Conservation (phyloP, 495 filamentous ascomycete species). For the Penicillium pancosmium region DNA sequence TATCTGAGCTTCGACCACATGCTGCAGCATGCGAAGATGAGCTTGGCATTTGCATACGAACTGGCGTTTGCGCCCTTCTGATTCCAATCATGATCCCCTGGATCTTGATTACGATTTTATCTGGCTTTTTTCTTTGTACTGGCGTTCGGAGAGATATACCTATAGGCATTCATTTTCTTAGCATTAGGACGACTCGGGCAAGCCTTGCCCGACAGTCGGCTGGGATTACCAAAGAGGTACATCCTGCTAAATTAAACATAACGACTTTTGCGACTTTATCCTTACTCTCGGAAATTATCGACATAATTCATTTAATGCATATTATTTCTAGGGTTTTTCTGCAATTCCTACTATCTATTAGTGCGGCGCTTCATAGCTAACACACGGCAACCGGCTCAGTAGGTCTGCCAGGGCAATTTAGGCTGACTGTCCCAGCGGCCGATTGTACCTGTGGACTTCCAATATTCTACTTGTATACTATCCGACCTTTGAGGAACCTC, state of each 20-base stretch:
- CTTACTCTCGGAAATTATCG: not conserved
- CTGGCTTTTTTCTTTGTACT: slow-evolving; percentile 3
- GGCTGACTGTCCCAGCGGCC: too few species aligned
- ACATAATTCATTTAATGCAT: too few species aligned
- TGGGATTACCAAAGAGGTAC: not conserved
- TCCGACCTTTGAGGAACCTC: too few species aligned
- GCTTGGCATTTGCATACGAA: slow-evolving; percentile 87
- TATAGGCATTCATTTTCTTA: slow-evolving; percentile 9
- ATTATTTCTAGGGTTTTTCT: too few species aligned
- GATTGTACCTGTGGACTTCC: too few species aligned
- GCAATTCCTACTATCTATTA: not conserved
- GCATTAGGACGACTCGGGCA: not conserved
- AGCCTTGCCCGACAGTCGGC: not conserved
- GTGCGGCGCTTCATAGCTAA: too few species aligned
- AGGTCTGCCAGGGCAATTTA: too few species aligned
- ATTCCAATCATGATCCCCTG: slow-evolving; percentile 8
- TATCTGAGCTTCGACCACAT: slow-evolving; percentile 96
- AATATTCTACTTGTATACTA: too few species aligned
- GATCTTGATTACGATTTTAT: slow-evolving; percentile 4
- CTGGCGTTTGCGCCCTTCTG: slow-evolving; percentile 56
- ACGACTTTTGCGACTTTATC: not conserved
- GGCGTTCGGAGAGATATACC: slow-evolving; percentile 27
- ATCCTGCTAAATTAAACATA: not conserved
- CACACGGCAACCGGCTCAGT: too few species aligned
- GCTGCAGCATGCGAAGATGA: slow-evolving; percentile 94